Evolutionary conservation across 2,329 filamentous ascomycete species (phyloP).

Genomic region (Sporothrix sp.): DNA sequence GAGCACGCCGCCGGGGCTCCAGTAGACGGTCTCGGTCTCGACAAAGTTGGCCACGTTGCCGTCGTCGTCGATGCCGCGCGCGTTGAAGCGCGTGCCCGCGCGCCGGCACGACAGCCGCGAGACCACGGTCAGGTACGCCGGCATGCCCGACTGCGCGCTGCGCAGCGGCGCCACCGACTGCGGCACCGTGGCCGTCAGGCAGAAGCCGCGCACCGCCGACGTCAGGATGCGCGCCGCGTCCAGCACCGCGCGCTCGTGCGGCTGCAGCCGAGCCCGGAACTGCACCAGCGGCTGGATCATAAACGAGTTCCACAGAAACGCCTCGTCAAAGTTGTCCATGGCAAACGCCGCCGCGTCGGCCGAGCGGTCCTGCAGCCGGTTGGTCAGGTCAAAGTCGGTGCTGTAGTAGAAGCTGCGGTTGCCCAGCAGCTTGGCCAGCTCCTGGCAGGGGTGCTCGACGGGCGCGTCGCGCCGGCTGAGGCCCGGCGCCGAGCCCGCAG

Average conservation of each 20-base stretch:
- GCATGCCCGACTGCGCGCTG: constrained; percentile 56
- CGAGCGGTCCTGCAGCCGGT: constrained; percentile 78
- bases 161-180: constrained; percentile 63
- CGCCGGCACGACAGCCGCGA: constrained; percentile 83
- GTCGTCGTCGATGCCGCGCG: constrained; percentile 94
- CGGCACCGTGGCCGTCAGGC: constrained; percentile 75
- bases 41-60: constrained; percentile 98
- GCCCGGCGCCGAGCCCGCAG: constrained; percentile 39
- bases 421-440: constrained; percentile 81
- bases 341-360: constrained; percentile 72
- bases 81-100: constrained; percentile 92
- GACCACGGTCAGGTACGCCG: constrained; percentile 79
- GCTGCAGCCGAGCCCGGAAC: constrained; percentile 73
- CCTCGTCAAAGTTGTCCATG: constrained; percentile 84
- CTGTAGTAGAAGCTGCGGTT: constrained; percentile 98
- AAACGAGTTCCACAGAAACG: constrained; percentile 95
- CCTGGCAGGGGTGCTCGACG: constrained; percentile 79
- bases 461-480: constrained; percentile 58
- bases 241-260: constrained; percentile 65
- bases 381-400: constrained; percentile 94
- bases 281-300: constrained; percentile 91
- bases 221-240: constrained; percentile 83
- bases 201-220: constrained; percentile 89
- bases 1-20: constrained; percentile 64
- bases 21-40: constrained; percentile 92